Evolutionary conservation across 805 yeast genomes (phyloP), one percentile per base, ranked within the genome.

Genomic region (Yarrowia sp.): DNA sequence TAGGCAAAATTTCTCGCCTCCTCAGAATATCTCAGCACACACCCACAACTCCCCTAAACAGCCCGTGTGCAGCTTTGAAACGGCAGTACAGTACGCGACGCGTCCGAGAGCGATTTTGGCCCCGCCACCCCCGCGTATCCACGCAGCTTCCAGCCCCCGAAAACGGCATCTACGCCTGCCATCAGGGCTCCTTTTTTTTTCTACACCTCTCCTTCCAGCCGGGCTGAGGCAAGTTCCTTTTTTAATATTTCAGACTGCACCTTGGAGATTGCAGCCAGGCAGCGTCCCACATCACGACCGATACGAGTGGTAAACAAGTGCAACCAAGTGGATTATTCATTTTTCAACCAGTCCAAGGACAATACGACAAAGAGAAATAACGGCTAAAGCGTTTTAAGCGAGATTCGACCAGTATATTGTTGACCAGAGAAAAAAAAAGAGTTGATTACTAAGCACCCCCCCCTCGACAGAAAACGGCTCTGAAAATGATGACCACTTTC

Each of bases 11-110:
- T 55, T 55, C 46, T 17, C 58, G 24, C 61, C 61, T 55, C 36
- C 61, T 55, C 61, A 55, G 61, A 55, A 55, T 55, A 55, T 55
- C 61, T 55, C 61, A 55, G 61, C 61, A 55, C 61, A 52, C 58
- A 52, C 34, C 6, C 39, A 13, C 33, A 52, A 36, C 61, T n/a
- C 61, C 46, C 61, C 61, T 15, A 24, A 55, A 39, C 61, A 39
- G 61, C 61, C 61, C 4, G 46, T 24, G 46, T 55, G 58, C 61
- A 55, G 61, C 58, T 40, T 34, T 40, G 38, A 39, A 40, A 15
- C 61, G 46, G 46, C 61, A 39, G 61, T 55, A 39, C 61, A 55
- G 61, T 55, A 55, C 61, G 61, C 61, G 61, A 55, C 61, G 61
- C 61, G 61, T 55, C 61, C 8, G 44, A 55, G 60, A 38, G 44